Conservation (phyloP, 108 stramenopile species). For the Cyclotella kingstonii region DNA sequence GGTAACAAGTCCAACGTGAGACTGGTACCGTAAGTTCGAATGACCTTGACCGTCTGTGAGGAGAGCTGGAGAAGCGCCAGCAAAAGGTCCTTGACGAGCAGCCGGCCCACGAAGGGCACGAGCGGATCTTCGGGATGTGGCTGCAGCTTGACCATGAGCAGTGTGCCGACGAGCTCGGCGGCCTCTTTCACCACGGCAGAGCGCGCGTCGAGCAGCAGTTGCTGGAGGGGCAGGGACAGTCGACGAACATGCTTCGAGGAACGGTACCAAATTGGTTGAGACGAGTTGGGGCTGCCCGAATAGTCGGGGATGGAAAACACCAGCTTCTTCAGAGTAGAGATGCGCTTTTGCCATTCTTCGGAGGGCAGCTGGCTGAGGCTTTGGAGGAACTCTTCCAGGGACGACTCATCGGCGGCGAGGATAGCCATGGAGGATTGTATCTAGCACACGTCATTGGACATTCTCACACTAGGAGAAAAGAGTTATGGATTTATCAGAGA, state of each 20-base stretch:
- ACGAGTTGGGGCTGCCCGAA: conserved; percentile 12
- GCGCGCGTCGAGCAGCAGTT: conserved; percentile 66
- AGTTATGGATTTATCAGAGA: no score
- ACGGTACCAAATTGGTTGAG: conserved; percentile 55
- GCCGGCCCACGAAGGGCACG: conserved; percentile 39
- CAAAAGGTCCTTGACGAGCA: conserved; percentile 73
- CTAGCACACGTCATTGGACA: no score
- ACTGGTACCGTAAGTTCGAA: conserved; percentile 62
- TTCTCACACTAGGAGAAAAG: no score
- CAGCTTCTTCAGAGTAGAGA: conserved; percentile 46
- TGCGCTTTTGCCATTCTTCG: conserved; percentile 78
- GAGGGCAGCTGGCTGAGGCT: conserved; percentile 48
- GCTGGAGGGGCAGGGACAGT: conserved; percentile 49
- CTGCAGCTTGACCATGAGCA: conserved; percentile 45
- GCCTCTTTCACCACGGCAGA: conserved; percentile 78
- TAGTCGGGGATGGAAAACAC: conserved; percentile 60
- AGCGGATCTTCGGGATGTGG: conserved; percentile 26
- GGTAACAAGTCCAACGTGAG: conserved; percentile 56
- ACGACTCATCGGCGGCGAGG: conserved; percentile 42
- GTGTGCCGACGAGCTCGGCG: conserved; percentile 46
- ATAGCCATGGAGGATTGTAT: conserved; percentile 3
- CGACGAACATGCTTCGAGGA: conserved; percentile 62
- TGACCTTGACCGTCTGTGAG: conserved; percentile 78
- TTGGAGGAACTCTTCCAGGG: conserved; percentile 53
- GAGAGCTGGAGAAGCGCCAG: conserved; percentile 63